Conservation (phyloP, 768 basidiomycete species). For the Boletus rubroflammeus region DNA sequence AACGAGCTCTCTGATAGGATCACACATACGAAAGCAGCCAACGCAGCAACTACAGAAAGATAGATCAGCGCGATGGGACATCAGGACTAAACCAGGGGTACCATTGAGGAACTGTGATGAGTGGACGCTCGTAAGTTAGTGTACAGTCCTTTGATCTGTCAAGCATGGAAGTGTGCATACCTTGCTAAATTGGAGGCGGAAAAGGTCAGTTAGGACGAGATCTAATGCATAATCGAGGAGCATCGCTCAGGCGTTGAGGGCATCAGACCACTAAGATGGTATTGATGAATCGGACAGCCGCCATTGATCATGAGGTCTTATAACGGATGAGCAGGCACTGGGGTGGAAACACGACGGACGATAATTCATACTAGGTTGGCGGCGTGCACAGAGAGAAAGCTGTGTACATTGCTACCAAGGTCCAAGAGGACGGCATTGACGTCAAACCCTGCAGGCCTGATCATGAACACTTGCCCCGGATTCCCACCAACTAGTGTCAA, state of each 20-base stretch:
- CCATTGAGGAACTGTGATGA: slow-evolving; percentile 17
- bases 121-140: neutral
- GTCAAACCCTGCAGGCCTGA: no score
- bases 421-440: no score
- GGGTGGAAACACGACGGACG: no score
- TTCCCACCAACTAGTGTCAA: no score
- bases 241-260: neutral
- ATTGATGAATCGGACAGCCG: no score
- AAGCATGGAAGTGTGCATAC: neutral
- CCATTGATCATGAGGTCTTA: no score
- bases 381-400: no score
- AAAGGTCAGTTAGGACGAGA: slow-evolving; percentile 3
- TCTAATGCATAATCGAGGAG: neutral
- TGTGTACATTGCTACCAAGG: no score
- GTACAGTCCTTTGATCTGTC: neutral
- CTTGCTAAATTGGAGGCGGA: slow-evolving; percentile 16
- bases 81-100: neutral
- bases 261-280: no score
- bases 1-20: neutral
- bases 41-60: slow-evolving; percentile 14
- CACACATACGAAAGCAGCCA: slow-evolving; percentile 15
- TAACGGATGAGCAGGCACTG: no score
- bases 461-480: no score
- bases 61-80: neutral
- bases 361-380: no score